Evolutionary conservation across 2,329 filamentous ascomycete genomes (phyloP).

Genomic region (Fusarium sp.): DNA sequence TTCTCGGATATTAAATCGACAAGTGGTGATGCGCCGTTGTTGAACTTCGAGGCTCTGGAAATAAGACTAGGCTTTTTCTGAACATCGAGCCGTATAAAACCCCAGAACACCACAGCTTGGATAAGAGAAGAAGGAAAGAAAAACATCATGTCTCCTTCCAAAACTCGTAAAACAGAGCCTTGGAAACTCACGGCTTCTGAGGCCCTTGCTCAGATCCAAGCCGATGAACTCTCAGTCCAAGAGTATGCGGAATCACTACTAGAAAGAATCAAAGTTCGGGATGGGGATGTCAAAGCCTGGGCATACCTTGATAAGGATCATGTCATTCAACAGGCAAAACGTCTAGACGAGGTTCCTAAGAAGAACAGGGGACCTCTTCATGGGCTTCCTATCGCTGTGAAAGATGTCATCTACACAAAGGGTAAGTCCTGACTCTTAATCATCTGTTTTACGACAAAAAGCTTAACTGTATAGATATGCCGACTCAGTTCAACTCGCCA

Average conservation of each 20-base stretch:
- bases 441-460: no score
- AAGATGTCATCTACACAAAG: slow-evolving; percentile 71
- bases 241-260: slow-evolving; percentile 63
- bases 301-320: slow-evolving; percentile 59
- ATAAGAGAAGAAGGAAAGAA: background rate
- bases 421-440: slow-evolving; percentile 48
- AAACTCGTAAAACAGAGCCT: slow-evolving; percentile 24
- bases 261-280: slow-evolving; percentile 58
- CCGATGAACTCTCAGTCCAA: slow-evolving; percentile 61
- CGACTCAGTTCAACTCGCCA: slow-evolving; percentile 67
- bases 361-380: slow-evolving; percentile 67
- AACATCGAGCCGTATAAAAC: background rate
- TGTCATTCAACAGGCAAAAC: slow-evolving; percentile 62
- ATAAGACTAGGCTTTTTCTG: slow-evolving; percentile 5
- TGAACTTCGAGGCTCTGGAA: slow-evolving; percentile 3
- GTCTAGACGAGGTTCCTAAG: slow-evolving; percentile 62
- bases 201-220: slow-evolving; percentile 55
- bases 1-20: background rate
- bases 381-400: slow-evolving; percentile 69
- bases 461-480: slow-evolving; percentile 68
- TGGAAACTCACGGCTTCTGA: slow-evolving; percentile 59
- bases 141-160: slow-evolving; percentile 27
- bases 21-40: background rate
- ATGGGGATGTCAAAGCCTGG: slow-evolving; percentile 64
- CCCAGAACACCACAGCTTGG: background rate